Conservation (phyloP, 768 basidiomycete species). For the Russula earlei region DNA sequence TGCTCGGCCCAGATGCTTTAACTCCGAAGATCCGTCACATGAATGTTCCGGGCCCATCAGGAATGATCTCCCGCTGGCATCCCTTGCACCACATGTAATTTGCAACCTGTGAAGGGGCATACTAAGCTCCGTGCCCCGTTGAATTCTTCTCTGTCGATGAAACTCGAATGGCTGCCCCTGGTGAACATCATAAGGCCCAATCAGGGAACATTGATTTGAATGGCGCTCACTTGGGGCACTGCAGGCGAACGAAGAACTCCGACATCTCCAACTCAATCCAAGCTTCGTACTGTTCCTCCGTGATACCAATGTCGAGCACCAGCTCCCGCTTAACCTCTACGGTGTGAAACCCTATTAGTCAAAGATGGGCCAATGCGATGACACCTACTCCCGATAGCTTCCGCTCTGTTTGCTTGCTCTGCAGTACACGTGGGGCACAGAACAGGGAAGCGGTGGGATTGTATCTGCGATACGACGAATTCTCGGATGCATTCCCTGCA, state of each 20-base stretch:
- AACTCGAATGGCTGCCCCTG: conserved; percentile 18
- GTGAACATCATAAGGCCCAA: neutral
- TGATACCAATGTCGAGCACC: conserved; percentile 38
- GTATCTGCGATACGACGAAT: conserved; percentile 39
- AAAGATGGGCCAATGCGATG: no score
- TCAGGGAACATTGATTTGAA: neutral
- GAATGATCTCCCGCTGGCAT: conserved; percentile 24
- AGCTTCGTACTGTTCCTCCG: conserved; percentile 31
- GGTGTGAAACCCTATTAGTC: neutral
- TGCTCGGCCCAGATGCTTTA: conserved; percentile 24
- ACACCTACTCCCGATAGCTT: conserved; percentile 28
- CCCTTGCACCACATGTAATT: conserved; percentile 27
- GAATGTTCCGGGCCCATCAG: conserved; percentile 22
- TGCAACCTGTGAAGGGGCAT: conserved; percentile 25
- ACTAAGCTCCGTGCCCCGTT: conserved; percentile 19
- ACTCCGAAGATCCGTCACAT: conserved; percentile 28
- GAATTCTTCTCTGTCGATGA: conserved; percentile 25
- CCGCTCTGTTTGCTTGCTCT: conserved; percentile 8
- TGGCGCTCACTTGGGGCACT: conserved; percentile 35
- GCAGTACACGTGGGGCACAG: conserved; percentile 50
- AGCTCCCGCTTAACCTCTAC: conserved; percentile 19
- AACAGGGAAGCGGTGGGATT: conserved; percentile 48
- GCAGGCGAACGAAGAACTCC: conserved; percentile 34
- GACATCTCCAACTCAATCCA: conserved; percentile 41
- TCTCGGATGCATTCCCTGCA: conserved; percentile 44